A percentile compares a stretch with the other conserved stretches of the same genome.
Evolutionary conservation across 2,329 filamentous ascomycete genomes (phyloP).

Genomic region (Cytospora mali): DNA sequence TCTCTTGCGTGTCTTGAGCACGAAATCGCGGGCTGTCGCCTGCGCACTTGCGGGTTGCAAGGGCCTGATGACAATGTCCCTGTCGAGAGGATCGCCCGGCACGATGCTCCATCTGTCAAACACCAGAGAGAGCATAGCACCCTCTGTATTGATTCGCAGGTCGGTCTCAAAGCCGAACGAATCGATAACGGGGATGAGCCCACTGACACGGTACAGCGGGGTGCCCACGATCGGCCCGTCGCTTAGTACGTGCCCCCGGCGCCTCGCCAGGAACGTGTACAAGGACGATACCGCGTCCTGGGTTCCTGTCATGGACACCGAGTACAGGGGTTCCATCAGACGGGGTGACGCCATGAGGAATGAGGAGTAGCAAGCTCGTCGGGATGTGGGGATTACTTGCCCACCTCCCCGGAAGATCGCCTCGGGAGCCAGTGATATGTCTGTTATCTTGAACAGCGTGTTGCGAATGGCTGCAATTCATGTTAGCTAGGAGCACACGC

Average conservation of each 20-base stretch:
- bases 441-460: conserved; percentile 95
- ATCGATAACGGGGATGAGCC: conserved; percentile 93
- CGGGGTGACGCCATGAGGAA: conserved; percentile 97
- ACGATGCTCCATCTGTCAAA: conserved; percentile 98
- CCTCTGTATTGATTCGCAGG: conserved; percentile 92
- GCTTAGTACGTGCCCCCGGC: conserved; percentile 89
- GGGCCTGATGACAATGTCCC: conserved; percentile 77
- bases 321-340: conserved; percentile 95
- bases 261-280: conserved; percentile 87
- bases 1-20: conserved; percentile 88
- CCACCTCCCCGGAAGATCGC: conserved; percentile 94
- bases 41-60: conserved; percentile 87
- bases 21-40: conserved; percentile 91
- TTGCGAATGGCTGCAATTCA: conserved; percentile 79
- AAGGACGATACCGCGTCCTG: conserved; percentile 85
- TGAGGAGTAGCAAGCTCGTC: conserved; percentile 90
- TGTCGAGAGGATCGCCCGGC: conserved; percentile 91
- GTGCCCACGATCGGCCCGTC: conserved; percentile 94
- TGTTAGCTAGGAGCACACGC: conserved; percentile 17
- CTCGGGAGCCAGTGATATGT: conserved; percentile 82
- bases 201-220: conserved; percentile 87
- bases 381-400: conserved; percentile 94
- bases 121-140: conserved; percentile 85
- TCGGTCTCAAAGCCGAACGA: conserved; percentile 98
- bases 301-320: conserved; percentile 88